Base-by-base conservation (phyloP, 2,329 filamentous ascomycete species). In the Curvularia sp. region DNA sequence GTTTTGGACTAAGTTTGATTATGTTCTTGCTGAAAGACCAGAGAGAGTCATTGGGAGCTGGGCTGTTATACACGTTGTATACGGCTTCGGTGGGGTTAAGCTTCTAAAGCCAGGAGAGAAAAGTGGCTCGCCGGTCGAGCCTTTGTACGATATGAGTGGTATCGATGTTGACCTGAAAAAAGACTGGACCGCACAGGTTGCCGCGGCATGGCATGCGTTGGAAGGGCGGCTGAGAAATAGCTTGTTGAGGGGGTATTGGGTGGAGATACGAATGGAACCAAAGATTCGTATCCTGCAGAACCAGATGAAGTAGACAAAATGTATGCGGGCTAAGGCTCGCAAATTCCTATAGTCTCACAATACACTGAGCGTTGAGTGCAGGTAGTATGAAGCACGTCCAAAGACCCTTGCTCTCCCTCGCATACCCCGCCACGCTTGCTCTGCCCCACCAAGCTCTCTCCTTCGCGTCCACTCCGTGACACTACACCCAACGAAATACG, bases 1-100 rank as follows among this genome's bases (percentile, higher is more conserved):
- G 2, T 89, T 88, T 69, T 89, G 86, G 86, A 72, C 78, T 1
- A 72, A 77, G 5, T 86, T 88, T 58, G 84, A 88, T 63, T 88
- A 86, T 63, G 82, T 82, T 2, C 73, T 88, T 24, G 78, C 83
- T 0, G 86, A 88, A 71, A 74, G 77, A 56, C 78, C 83, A 9
- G 72, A 80, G 62, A 72, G 76, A 60, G 66, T 80, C 28, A 83
- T 85, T 47, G 81, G 80, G 0, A 76, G 71, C 4, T 89, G 86
- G 86, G 77, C 82, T 44, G 77, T 82, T 8, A 69, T 84, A 1
- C 79, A 81, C 33, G 79, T 79, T 2, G 76, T 87, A 2, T 75
- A 81, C 54, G 83, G 80, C 0, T 86, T 84, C 65, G 80, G 79
- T 5, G 84, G 84, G 0, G 63, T 87, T 30, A 75, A 72, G 7